Conservation (phyloP, 139 green algal genomes). For the Asterochloris erici region DNA sequence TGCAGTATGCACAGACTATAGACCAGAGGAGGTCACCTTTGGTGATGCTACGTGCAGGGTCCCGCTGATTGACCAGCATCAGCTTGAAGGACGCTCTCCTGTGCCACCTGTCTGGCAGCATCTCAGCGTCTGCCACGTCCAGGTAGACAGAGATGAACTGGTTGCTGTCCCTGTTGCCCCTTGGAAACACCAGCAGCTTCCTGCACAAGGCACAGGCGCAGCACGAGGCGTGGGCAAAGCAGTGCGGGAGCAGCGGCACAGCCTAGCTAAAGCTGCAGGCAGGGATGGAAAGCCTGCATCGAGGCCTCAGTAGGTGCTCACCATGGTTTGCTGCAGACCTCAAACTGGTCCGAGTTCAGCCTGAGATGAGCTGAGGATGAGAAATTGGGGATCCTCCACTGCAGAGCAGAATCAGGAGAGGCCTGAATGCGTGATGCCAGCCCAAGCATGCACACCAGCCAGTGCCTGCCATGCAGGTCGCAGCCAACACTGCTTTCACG, state of each 20-base stretch:
- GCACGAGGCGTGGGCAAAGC: too few species aligned
- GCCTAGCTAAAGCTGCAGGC: too few species aligned
- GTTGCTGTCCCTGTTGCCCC: conserved; percentile 41
- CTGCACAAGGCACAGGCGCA: conserved; percentile 35
- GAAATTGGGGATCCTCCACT: too few species aligned
- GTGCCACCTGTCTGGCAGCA: conserved; percentile 44
- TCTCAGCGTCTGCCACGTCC: conserved; percentile 63
- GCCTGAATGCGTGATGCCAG: too few species aligned
- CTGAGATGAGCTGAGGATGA: too few species aligned
- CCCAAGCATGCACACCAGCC: too few species aligned
- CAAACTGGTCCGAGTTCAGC: too few species aligned
- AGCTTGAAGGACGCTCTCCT: conserved; percentile 79
- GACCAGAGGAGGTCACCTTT: conserved; percentile 66
- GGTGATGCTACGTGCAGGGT: conserved; percentile 34
- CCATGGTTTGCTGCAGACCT: not conserved
- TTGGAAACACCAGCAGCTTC: conserved; percentile 74
- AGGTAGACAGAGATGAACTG: conserved; percentile 65
- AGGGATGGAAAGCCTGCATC: not conserved
- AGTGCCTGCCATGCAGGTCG: too few species aligned
- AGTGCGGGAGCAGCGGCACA: too few species aligned
- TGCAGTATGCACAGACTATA: conserved; percentile 67
- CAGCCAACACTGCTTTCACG: too few species aligned
- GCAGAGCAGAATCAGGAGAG: too few species aligned
- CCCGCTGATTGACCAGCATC: conserved; percentile 64
- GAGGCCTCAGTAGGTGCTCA: not conserved